Evolutionary conservation across 352 stramenopile species (phyloP), one percentile per base, ranked within the genome.

Genomic region (Phytophthora parvispora): DNA sequence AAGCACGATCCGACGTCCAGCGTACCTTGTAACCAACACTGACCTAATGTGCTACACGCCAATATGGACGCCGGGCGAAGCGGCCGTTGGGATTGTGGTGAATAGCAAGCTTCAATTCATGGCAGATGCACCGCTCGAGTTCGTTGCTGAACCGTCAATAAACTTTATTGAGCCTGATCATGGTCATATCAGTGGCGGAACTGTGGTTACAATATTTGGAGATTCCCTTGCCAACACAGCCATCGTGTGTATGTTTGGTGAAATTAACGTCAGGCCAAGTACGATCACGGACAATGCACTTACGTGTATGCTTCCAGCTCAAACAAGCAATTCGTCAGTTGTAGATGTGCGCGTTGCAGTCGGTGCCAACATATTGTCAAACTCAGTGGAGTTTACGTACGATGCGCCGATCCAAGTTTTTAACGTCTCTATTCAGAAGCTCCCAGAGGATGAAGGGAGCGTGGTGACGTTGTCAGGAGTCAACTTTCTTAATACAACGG

Each of bases 401-500:
- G 60, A 84, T 22, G 12, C 56, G 7, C 47, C 29, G 0, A 60
- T 81, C 18, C 9, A 48, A 24, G 60, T 86, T 16, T 58, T 13
- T 27, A 62, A 60, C 7, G 57, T 82, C 47, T 69, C 58, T 13
- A 76, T 67, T 6, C 9, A 45, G 13, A 27, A 55, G 43, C 10
- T 77, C 29, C 43, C 64, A 0, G 69, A 85, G 34, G 24, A 65
- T 22, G 66, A 58, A 28, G 60, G 45, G 12, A 60, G 29, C 3
- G 15, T 65, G 2, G 16, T 84, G 24, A 72, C 67, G 9, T 47
- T 90, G 15, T 49, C 29, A 28, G 78, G 77, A 9, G 61, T 36
- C 0, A 78, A 84, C 40, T 86, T 89, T 18, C 28, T 74, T 6
- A 62, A 78, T 34, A 58, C 72, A 1, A 60, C 48, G 3, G 65